Base-by-base conservation (phyloP, 495 filamentous ascomycete species). In the Xylaria flabelliformis region DNA sequence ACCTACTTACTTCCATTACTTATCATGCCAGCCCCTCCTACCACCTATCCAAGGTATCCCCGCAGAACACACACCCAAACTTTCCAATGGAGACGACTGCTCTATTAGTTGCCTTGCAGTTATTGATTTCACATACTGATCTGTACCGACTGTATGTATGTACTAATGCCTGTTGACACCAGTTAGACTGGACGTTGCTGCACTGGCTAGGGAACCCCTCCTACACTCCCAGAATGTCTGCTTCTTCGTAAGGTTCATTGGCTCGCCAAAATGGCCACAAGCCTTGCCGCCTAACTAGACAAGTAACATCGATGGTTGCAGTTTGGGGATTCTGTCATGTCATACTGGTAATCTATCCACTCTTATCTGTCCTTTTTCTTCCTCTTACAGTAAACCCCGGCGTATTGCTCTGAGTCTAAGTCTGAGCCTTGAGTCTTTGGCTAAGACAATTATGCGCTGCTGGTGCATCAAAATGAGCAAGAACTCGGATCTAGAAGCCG, bases 81-180 rank as follows among this genome's bases (percentile, higher is more conserved):
- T 64, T 44, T 24, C 39, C 17, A 41, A 67, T 39, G 58, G 58
- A 61, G 58, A 53, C 21, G 48, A 67, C 64, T 48, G 32, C 64
- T 67, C 39, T 67, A 67, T 51, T 67, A 39, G 64, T 36, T 51
- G 32, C 64, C 44, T 36, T 65, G 24, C 39, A 50, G 48, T 46
- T 24, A n/a, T 44, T 67, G 48, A 67, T 44, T 44, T 50, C 32
- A 53, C 32, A 34, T 26, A 48, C 26, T 29, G 26, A 29, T 29
- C 26, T 29, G 26, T 29, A 29, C 53, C 46, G 32, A 48, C 29
- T 41, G 44, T 34, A 34, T 34, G n/a, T n/a, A 34, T 34, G 32
- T 19, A 44, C 24, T 12, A 32, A 19, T 24, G 29, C 64, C 64
- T 36, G 46, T 48, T 53, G 64, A 67, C 48, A 46, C 64, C 46